Evolutionary conservation across 139 green algal species (phyloP).

Genomic region (Desmodesmus armatus): DNA sequence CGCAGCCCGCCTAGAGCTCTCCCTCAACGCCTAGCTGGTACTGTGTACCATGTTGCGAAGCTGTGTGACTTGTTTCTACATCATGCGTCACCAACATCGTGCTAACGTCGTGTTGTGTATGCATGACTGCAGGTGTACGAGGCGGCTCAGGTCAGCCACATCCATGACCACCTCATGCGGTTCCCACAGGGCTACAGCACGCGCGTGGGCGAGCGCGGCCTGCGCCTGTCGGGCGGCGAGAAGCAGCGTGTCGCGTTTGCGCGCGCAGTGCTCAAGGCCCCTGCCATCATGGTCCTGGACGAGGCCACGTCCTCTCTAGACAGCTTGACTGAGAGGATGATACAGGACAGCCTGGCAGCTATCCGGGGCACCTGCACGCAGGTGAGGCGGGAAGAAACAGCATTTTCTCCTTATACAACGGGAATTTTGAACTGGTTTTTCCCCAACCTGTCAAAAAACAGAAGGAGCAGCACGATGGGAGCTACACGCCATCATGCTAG

Average conservation of each 20-base stretch:
- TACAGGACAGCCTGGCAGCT: conserved; percentile 57
- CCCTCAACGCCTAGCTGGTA: too few species aligned
- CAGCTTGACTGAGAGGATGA: conserved; percentile 69
- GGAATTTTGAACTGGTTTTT: too few species aligned
- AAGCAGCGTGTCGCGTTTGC: conserved; percentile 77
- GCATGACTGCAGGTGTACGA: conserved; percentile 69
- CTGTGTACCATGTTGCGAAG: conserved; percentile 42
- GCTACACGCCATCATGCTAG: neutral
- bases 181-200: conserved; percentile 82
- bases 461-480: neutral
- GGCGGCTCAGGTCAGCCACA: conserved; percentile 74
- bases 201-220: conserved; percentile 85
- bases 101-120: too few species aligned
- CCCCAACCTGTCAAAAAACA: neutral
- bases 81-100: conserved; percentile 1
- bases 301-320: conserved; percentile 74
- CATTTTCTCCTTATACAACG: neutral
- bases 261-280: conserved; percentile 59
- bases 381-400: neutral
- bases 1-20: too few species aligned
- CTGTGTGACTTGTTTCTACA: conserved; percentile 76
- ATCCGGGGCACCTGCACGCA: conserved; percentile 45
- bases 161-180: conserved; percentile 74
- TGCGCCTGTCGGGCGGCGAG: conserved; percentile 69
- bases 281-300: conserved; percentile 67